These are phyloP conservation scores for Backusella luteola DNA, from an alignment of 192 early-diverging fungal genomes.

Conservation along the genomic window DNA sequence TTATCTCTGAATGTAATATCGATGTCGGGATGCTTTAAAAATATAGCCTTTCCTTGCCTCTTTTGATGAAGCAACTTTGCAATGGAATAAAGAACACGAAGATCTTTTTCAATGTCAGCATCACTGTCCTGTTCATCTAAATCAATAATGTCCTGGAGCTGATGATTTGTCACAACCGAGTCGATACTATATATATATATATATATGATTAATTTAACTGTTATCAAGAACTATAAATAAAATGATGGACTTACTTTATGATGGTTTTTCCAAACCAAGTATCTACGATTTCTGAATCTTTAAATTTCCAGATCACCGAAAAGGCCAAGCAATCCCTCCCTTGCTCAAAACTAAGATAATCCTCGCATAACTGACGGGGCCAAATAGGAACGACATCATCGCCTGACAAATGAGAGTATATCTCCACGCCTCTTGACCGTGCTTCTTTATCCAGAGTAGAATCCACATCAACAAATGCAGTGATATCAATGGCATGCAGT, in stretches of 20 bases:
- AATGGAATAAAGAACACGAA: slow-evolving; percentile 42
- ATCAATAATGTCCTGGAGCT: slow-evolving; percentile 2
- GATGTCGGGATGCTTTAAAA: slow-evolving; percentile 88
- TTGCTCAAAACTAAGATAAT: slow-evolving; percentile 89
- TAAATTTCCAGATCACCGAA: slow-evolving; percentile 94
- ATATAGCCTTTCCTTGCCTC: slow-evolving; percentile 79
- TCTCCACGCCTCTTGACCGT: slow-evolving; percentile 82
- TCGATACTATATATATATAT: neutral
- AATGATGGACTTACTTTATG: slow-evolving; percentile 51
- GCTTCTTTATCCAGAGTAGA: slow-evolving; percentile 93
- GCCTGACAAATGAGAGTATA: slow-evolving; percentile 47
- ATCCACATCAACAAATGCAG: slow-evolving; percentile 88
- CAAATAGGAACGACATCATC: slow-evolving; percentile 90
- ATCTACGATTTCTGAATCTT: slow-evolving; percentile 72
- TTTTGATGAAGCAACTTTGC: slow-evolving; percentile 65
- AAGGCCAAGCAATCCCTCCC: slow-evolving; percentile 87
- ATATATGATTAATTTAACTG: neutral
- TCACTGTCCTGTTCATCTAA: neutral
- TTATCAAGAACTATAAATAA: neutral
- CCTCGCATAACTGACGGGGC: slow-evolving; percentile 83
- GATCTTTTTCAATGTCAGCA: slow-evolving; percentile 8
- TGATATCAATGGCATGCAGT: slow-evolving; percentile 90
- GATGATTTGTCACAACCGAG: neutral
- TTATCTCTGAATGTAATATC: slow-evolving; percentile 85
- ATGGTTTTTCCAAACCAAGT: slow-evolving; percentile 82